Evolutionary conservation across 192 early-diverging fungal species (phyloP), one percentile per base, ranked within the genome.

Genomic region (Coemansia sp.): DNA sequence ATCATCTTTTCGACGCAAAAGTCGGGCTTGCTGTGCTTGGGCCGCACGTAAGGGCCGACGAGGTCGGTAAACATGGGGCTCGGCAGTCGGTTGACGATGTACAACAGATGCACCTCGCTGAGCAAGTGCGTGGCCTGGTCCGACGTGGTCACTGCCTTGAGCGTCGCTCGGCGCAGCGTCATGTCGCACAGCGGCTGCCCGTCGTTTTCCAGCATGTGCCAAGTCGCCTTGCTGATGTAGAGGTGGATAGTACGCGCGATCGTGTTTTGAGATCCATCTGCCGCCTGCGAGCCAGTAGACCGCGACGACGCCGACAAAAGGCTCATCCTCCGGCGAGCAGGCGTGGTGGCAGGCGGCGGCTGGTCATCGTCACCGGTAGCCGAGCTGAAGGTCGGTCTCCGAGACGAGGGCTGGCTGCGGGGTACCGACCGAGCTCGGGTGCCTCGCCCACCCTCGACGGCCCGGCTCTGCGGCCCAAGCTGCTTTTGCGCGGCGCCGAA

Each of bases 1-100:
- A 97, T 72, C 93, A 96, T 95, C 73, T 95, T 96, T 45, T 96
- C 88, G 14, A 89, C 83, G 27, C 86, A 84, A 70, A 93, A 94
- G 62, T 96, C 90, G 7, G 88, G 82, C 58, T 45, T 69, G 32
- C 83, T 74, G 15, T 79, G 66, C 20, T 86, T 71, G 27, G 91
- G 87, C 27, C 60, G 76, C 40, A 84, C 70, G 56, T 87, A 90
- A 17, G 86, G 91, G 0, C 72, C 73, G 4, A 90, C 69, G 1
- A 92, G 71, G 56, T 91, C 88, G 4, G 69, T 78, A 62, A 88
- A 91, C 54, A 83, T 81, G 4, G 88, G 86, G 24, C 72, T 68
- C 2, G 82, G 73, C 17, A 89, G 69, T 17, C 83, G 84, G 66
- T 94, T 94, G 38, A 89, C 87, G 20, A 95, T 80, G 24, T 85